Evolutionary conservation across 768 basidiomycete genomes (phyloP), one percentile per base, ranked within the genome.

Genomic region (Rhizopogon vulgaris): DNA sequence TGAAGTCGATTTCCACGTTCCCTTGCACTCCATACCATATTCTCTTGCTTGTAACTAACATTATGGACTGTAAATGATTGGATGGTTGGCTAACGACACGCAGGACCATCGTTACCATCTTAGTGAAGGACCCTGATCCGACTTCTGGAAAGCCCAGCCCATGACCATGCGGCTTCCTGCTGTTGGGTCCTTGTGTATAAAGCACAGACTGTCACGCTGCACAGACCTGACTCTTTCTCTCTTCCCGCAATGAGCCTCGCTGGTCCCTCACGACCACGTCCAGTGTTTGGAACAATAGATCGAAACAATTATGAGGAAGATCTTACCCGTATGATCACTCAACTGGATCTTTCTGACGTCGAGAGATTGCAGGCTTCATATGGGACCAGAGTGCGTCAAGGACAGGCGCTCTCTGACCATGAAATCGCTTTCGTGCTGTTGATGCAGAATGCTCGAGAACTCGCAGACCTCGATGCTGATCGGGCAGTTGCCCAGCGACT

Each of bases 291-390:
- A 48, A 50, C 41, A 47, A 55, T 56, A 49, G 53, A 55, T 41
- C 56, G 52, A 59, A 64, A 57, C 48, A 49, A 58, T 38, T 63
- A 67, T 18, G 67, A 67, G 30, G 55, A 56, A 0, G 67, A 68
- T 51, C 34, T 68, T 28, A 14, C 52, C 4, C 54, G 36, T 3
- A 56, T 66, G 30, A 10, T 68, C n/a, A 9, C 11, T 17, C 50
- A 64, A 12, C 59, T 67, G 34, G 54, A 34, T 9, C 38, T 52
- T 17, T 40, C 53, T 14, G 67, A 59, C 8, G 40, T 64, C 11
- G 56, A 67, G 27, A 59, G 57, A 18, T 51, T 63, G 0, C 48
- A 59, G 24, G 41, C 52, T 2, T 40, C 48, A 18, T 61, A 58
- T 28, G 30, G 43, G 2, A 45, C 6, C 24, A 53, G 54, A 42